Percentiles rank a stretch among this genome's conserved stretches.
Evolutionary conservation across 2,329 filamentous ascomycete species (phyloP).

Genomic region (Clarireedia hainanense): DNA sequence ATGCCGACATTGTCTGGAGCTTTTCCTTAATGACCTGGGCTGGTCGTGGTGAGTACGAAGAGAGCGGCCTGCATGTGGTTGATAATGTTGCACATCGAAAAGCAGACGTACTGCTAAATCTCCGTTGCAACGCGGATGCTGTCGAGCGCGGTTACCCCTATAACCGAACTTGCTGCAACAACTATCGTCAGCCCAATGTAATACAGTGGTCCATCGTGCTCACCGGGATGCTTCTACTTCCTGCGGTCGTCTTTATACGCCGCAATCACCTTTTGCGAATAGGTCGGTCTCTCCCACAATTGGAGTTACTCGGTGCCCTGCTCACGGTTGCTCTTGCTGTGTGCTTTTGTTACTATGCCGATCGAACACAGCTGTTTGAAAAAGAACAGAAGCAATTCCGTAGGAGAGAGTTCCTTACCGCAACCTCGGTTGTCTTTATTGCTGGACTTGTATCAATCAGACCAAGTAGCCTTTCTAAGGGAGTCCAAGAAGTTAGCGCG

Average conservation of each 20-base stretch:
- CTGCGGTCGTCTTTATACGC: conserved; percentile 19
- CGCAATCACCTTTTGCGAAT: conserved; percentile 12
- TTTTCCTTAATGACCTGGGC: conserved; percentile 41
- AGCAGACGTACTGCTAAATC: conserved; percentile 42
- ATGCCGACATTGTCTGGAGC: conserved; percentile 41
- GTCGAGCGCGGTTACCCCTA: conserved; percentile 35
- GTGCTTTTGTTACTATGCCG: conserved; percentile 43
- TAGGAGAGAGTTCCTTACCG: conserved; percentile 27
- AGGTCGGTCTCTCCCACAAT: conserved; percentile 15
- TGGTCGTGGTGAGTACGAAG: conserved; percentile 33
- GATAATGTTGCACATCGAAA: conserved; percentile 38
- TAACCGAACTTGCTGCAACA: conserved; percentile 45
- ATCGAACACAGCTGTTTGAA: conserved; percentile 45
- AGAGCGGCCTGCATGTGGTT: conserved; percentile 42
- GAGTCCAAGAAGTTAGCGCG: neutral
- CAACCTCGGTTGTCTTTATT: conserved; percentile 23
- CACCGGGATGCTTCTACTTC: conserved; percentile 27
- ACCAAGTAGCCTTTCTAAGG: conserved; percentile 8
- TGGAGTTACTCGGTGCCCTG: conserved; percentile 17
- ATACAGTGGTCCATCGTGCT: conserved; percentile 32
- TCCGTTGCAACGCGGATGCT: conserved; percentile 44
- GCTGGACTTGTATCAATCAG: conserved; percentile 29
- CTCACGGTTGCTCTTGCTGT: conserved; percentile 18
- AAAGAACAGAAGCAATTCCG: conserved; percentile 42
- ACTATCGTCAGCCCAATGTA: conserved; percentile 32